Evolutionary conservation across 2,329 filamentous ascomycete genomes (phyloP).

Genomic region (Aspergillus sp.): DNA sequence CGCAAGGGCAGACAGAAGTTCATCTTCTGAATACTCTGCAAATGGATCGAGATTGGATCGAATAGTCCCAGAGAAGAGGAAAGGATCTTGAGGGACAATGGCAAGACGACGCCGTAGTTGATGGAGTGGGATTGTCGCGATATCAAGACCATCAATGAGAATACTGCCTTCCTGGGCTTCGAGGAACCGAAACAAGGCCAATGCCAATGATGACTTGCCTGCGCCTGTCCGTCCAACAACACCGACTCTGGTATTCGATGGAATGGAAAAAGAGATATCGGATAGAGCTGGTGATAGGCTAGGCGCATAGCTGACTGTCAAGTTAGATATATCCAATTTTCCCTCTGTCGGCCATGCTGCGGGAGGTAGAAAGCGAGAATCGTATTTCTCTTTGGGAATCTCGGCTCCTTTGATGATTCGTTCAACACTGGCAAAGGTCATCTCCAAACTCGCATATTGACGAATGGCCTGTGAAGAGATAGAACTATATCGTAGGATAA

Average conservation of each 20-base stretch:
- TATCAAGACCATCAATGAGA: slow-evolving; percentile 68
- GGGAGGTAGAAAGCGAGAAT: slow-evolving; percentile 59
- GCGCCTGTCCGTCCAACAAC: slow-evolving; percentile 74
- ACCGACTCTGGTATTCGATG: slow-evolving; percentile 65
- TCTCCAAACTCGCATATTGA: slow-evolving; percentile 64
- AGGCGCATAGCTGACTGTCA: slow-evolving; percentile 65
- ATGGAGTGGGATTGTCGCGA: slow-evolving; percentile 65
- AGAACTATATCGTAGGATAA: slow-evolving; percentile 64
- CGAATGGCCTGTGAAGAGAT: slow-evolving; percentile 63
- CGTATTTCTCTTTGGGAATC: slow-evolving; percentile 55
- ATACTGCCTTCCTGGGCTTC: slow-evolving; percentile 64
- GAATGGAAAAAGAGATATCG: slow-evolving; percentile 62
- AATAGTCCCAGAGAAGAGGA: slow-evolving; percentile 73
- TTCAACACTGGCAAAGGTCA: slow-evolving; percentile 74
- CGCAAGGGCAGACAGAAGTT: slow-evolving; percentile 64
- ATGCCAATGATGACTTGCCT: slow-evolving; percentile 70
- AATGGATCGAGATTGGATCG: slow-evolving; percentile 74
- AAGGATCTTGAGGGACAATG: slow-evolving; percentile 77
- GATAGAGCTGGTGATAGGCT: slow-evolving; percentile 67
- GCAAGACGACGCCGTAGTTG: slow-evolving; percentile 67
- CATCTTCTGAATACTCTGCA: slow-evolving; percentile 60
- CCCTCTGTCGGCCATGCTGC: slow-evolving; percentile 73
- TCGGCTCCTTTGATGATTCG: slow-evolving; percentile 64
- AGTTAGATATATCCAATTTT: slow-evolving; percentile 63
- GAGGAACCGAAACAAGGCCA: slow-evolving; percentile 73